phyloP scores from a whole-genome alignment of 768 basidiomycete species.

The Suillus variegatus region DNA sequence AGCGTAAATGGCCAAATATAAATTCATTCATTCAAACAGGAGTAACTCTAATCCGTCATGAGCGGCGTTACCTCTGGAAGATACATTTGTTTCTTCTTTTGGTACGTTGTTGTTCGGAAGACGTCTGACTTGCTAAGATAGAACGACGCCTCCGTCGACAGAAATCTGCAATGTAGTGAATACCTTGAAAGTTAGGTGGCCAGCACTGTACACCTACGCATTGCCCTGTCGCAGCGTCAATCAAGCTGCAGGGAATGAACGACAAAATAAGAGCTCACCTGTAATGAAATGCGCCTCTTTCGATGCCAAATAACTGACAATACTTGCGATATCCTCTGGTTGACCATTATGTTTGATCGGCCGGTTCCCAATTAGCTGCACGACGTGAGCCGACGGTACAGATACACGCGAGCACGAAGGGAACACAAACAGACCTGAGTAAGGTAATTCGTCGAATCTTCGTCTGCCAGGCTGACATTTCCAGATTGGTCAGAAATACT shows the following conservation, averaged over 20 bases:
- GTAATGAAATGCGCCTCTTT: conserved; percentile 30
- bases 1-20: too few relatives aligned
- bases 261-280: conserved; percentile 16
- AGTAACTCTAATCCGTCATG: neutral
- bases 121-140: neutral
- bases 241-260: neutral
- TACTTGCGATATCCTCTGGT: conserved; percentile 24
- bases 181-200: neutral
- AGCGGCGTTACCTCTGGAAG: neutral
- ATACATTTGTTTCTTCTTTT: neutral
- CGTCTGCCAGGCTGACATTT: neutral
- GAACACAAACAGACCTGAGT: neutral
- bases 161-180: neutral
- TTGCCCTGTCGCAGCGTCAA: conserved; percentile 11
- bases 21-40: neutral
- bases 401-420: neutral
- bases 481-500: conserved; percentile 3
- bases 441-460: conserved; percentile 1
- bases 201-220: conserved; percentile 12
- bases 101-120: neutral
- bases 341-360: conserved; percentile 8
- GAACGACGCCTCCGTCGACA: conserved; percentile 4
- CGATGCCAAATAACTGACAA: conserved; percentile 29
- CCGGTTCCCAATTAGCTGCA: conserved; percentile 19
- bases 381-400: conserved; percentile 9